Conservation (phyloP, 768 basidiomycete genomes). For the Mycena epipterygia region DNA sequence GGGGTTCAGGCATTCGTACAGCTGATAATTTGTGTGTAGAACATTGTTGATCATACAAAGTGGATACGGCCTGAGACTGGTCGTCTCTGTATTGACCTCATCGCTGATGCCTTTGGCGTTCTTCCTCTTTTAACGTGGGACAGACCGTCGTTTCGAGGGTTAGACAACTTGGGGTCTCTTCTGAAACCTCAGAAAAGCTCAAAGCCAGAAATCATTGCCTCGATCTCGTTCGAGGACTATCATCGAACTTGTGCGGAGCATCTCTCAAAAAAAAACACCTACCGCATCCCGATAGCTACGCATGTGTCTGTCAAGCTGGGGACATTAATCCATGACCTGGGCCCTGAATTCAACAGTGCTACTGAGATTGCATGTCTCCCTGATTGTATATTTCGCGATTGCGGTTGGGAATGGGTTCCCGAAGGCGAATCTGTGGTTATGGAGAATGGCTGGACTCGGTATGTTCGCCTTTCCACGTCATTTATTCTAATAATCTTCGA, state of each 20-base stretch:
- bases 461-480: too few species aligned
- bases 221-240: too few species aligned
- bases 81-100: not conserved
- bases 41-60: too few species aligned
- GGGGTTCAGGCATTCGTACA: not conserved
- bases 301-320: not conserved
- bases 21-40: not conserved
- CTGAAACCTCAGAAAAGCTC: not conserved
- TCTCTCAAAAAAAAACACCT: too few species aligned
- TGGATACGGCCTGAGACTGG: slow-evolving; percentile 4
- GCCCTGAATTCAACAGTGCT: not conserved
- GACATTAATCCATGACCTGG: not conserved
- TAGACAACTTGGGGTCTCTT: too few species aligned
- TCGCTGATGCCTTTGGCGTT: too few species aligned
- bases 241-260: too few species aligned
- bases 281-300: too few species aligned
- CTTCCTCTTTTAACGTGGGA: too few species aligned
- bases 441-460: too few species aligned
- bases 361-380: not conserved
- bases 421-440: not conserved
- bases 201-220: not conserved
- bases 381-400: not conserved
- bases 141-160: too few species aligned
- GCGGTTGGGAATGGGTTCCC: not conserved
- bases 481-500: too few species aligned